phyloP scores from a whole-genome alignment of 2,329 filamentous ascomycete genomes.

The Harringtonia lauricola region DNA sequence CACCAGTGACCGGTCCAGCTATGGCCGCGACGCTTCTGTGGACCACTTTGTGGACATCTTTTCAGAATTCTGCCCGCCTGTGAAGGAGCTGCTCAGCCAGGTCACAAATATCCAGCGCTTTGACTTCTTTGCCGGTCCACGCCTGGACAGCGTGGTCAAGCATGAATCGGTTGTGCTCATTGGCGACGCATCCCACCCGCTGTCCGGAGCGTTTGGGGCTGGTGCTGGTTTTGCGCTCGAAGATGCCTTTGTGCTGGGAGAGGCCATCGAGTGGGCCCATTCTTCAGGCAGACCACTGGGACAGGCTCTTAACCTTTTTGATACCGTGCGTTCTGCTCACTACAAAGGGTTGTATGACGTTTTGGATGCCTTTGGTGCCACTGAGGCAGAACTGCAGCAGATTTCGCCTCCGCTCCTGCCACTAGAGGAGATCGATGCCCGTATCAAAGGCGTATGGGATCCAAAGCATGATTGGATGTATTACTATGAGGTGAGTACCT shows the following conservation, averaged over 20 bases:
- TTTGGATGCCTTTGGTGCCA: neutral
- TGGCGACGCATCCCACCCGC: constrained; percentile 42
- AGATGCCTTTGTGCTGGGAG: neutral
- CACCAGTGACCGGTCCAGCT: neutral
- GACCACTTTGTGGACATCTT: neutral
- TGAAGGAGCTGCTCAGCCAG: neutral
- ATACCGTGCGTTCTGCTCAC: constrained; percentile 1
- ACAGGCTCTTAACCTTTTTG: neutral
- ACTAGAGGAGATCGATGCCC: no score
- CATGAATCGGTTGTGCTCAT: constrained; percentile 32
- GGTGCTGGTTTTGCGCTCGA: constrained; percentile 5
- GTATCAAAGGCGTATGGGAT: no score
- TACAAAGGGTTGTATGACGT: neutral
- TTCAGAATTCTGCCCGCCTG: neutral
- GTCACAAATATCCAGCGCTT: constrained; percentile 3
- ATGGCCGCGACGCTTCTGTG: neutral
- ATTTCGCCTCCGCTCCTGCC: no score
- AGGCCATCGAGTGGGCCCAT: neutral
- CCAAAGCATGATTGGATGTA: no score
- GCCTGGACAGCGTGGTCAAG: constrained; percentile 5
- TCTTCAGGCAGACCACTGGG: neutral
- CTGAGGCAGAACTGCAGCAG: no score
- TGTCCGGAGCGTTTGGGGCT: constrained; percentile 2
- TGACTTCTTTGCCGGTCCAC: constrained; percentile 5
- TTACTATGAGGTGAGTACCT: neutral